These are phyloP conservation scores for Chaetomium cochliodes DNA, from an alignment of 495 filamentous ascomycete genomes.

Conservation along the genomic window DNA sequence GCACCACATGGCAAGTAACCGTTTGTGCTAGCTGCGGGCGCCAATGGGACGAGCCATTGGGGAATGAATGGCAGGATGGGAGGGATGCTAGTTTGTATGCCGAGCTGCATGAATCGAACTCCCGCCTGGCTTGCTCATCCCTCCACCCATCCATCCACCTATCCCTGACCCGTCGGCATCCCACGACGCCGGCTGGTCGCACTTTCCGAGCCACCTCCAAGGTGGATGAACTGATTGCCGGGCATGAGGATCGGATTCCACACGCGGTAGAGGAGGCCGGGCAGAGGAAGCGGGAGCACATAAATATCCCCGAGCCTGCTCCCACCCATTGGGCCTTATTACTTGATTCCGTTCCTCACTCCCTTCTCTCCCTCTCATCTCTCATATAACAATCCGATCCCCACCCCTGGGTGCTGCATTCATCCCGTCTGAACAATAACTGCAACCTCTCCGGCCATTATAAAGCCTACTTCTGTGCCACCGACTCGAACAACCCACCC, in stretches of 20 bases:
- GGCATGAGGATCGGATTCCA: neutral
- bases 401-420: neutral
- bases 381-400: neutral
- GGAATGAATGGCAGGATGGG: slow-evolving; percentile 9
- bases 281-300: neutral
- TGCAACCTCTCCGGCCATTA: neutral
- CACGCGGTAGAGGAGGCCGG: neutral
- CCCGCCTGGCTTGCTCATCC: neutral
- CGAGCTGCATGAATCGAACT: neutral
- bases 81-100: neutral
- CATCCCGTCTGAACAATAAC: neutral
- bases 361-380: neutral
- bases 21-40: neutral
- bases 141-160: too few relatives aligned
- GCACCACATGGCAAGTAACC: neutral
- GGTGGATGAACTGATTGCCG: neutral
- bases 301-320: slow-evolving; percentile 13
- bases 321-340: neutral
- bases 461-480: neutral
- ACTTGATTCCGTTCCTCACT: neutral
- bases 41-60: neutral
- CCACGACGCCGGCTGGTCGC: neutral
- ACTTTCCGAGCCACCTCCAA: slow-evolving; percentile 13
- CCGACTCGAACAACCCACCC: neutral
- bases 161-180: slow-evolving; percentile 13